These are phyloP conservation scores for Candida tropicalis DNA, from an alignment of 1,139 yeast genomes.

Conservation along the genomic window DNA sequence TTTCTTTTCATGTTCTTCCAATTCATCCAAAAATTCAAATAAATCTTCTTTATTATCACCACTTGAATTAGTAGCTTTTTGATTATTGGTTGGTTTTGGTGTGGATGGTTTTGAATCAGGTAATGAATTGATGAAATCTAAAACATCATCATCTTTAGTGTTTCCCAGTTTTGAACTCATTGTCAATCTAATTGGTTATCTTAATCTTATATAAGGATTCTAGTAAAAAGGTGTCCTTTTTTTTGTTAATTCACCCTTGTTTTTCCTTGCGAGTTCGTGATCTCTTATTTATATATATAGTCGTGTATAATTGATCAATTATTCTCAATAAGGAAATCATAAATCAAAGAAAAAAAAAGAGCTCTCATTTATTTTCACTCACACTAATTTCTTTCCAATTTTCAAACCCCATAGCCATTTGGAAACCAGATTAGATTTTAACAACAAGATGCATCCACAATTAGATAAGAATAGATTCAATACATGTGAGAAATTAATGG, in stretches of 20 bases:
- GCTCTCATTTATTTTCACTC: too few relatives aligned
- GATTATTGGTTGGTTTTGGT: slow-evolving; percentile 43
- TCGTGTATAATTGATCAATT: too few relatives aligned
- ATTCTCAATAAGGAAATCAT: background rate
- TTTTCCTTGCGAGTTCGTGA: background rate
- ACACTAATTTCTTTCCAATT: too few relatives aligned
- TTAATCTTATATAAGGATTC: too few relatives aligned
- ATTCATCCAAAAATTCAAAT: slow-evolving; percentile 83
- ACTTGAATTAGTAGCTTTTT: background rate
- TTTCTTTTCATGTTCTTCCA: slow-evolving; percentile 53
- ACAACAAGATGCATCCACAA: slow-evolving; percentile 45
- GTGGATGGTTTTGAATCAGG: slow-evolving; percentile 63
- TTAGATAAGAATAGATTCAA: slow-evolving; percentile 48
- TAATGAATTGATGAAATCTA: slow-evolving; percentile 85
- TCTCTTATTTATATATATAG: too few relatives aligned
- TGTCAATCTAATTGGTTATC: background rate
- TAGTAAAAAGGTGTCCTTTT: background rate
- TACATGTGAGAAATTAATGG: slow-evolving; percentile 78
- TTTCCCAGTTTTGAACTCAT: slow-evolving; percentile 8
- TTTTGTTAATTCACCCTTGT: background rate
- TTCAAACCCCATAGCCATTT: background rate
- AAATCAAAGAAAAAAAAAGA: background rate
- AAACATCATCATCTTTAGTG: slow-evolving; percentile 62
- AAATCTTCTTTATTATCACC: slow-evolving; percentile 55
- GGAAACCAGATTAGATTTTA: background rate